phyloP scores from a whole-genome alignment of 371 early-diverging fungal genomes.

The Mucor irregularis region DNA sequence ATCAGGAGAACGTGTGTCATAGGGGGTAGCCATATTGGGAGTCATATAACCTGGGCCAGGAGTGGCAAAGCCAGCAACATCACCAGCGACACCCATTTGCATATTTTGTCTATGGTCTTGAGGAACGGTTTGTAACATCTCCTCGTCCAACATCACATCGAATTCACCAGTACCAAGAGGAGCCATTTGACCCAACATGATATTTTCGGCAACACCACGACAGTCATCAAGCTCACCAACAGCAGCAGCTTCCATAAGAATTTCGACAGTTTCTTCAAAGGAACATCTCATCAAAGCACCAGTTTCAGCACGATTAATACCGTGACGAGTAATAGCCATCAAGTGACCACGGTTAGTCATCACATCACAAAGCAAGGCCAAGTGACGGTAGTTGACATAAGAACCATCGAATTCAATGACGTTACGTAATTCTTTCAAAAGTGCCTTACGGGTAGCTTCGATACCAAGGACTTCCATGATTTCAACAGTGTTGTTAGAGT shows the following conservation, averaged over 20 bases:
- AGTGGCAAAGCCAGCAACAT: constrained; percentile 46
- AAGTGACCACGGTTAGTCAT: constrained; percentile 97
- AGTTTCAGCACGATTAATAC: constrained; percentile 97
- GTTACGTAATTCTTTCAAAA: constrained; percentile 91
- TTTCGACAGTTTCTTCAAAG: constrained; percentile 99
- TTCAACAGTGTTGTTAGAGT: constrained; percentile 94
- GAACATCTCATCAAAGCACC: constrained; percentile 98
- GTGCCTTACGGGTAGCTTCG: constrained; percentile 94
- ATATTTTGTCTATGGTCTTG: constrained; percentile 44
- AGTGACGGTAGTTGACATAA: constrained; percentile 99
- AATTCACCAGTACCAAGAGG: constrained; percentile 98
- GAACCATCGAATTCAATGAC: constrained; percentile 99
- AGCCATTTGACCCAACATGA: constrained; percentile 98
- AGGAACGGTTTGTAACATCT: constrained; percentile 72
- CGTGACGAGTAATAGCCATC: constrained; percentile 99
- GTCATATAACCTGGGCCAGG: constrained; percentile 63
- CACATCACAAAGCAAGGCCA: constrained; percentile 95
- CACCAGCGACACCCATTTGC: constrained; percentile 45
- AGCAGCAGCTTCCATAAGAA: constrained; percentile 97
- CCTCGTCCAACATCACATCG: constrained; percentile 91
- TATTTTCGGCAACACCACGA: constrained; percentile 97
- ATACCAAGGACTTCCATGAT: constrained; percentile 96
- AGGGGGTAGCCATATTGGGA: constrained; percentile 55
- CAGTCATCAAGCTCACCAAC: constrained; percentile 94
- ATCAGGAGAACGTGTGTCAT: constrained; percentile 58